Conservation (phyloP, 2,329 filamentous ascomycete species). For the Neospermospora avenae region DNA sequence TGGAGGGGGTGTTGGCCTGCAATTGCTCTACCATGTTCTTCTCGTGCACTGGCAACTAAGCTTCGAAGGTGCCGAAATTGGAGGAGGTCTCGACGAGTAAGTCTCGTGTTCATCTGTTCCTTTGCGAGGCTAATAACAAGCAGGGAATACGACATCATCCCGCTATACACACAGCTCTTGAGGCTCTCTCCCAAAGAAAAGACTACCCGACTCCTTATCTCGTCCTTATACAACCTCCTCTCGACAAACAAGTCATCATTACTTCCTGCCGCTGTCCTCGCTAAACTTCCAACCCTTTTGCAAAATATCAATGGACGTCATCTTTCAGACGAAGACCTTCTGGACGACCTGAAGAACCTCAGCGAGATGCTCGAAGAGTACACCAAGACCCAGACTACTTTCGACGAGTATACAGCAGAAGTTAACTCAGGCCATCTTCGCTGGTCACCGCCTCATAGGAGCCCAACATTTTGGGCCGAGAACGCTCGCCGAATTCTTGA, state of each 20-base stretch:
- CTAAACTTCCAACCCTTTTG: conserved; percentile 69
- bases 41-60: conserved; percentile 95
- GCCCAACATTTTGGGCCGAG: conserved; percentile 68
- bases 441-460: conserved; percentile 73
- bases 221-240: conserved; percentile 85
- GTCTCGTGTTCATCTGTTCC: conserved; percentile 33
- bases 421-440: conserved; percentile 66
- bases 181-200: conserved; percentile 96
- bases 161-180: conserved; percentile 88
- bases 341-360: conserved; percentile 58
- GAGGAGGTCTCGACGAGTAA: conserved; percentile 80
- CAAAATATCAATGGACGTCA: conserved; percentile 61
- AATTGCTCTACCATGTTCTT: conserved; percentile 90
- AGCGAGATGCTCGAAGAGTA: conserved; percentile 65
- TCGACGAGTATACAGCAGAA: conserved; percentile 57
- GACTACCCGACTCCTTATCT: conserved; percentile 86
- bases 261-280: conserved; percentile 82
- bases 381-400: conserved; percentile 57
- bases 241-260: conserved; percentile 64
- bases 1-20: conserved; percentile 83
- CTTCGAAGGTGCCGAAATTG: conserved; percentile 76
- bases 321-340: conserved; percentile 60
- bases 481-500: conserved; percentile 69
- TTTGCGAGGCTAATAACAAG: conserved; percentile 29
- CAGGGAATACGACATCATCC: conserved; percentile 89